Percentiles rank a stretch among this genome's conserved stretches.
Evolutionary conservation across 208 protist species (phyloP).

Genomic region (Porcisia hertigi): DNA sequence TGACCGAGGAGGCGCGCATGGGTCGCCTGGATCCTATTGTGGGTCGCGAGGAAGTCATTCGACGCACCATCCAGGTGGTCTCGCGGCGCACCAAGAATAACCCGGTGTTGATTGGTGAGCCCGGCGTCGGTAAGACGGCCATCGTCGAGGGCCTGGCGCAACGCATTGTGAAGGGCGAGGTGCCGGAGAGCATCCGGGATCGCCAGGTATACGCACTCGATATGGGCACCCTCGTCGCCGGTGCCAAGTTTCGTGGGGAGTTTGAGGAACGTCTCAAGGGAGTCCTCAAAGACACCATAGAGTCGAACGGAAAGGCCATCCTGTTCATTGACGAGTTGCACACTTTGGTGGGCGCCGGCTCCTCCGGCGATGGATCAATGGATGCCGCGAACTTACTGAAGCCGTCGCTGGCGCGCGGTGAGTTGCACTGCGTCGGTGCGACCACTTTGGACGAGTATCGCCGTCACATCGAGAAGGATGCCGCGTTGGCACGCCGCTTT

Average conservation of each 20-base stretch:
- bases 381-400: constrained; percentile 99
- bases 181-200: constrained; percentile 89
- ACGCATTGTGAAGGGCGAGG: constrained; percentile 93
- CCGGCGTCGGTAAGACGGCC: constrained; percentile 93
- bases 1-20: constrained; percentile 92
- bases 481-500: constrained; percentile 98
- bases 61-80: constrained; percentile 96
- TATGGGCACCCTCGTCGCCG: constrained; percentile 98
- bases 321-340: constrained; percentile 99
- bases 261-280: constrained; percentile 99
- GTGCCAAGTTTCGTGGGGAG: constrained; percentile 98
- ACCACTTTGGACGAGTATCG: constrained; percentile 98
- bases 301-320: constrained; percentile 95
- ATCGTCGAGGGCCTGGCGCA: constrained; percentile 93
- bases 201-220: constrained; percentile 95
- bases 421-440: constrained; percentile 97
- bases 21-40: constrained; percentile 98
- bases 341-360: constrained; percentile 96
- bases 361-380: constrained; percentile 94
- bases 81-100: constrained; percentile 99
- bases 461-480: constrained; percentile 98
- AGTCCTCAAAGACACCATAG: constrained; percentile 98
- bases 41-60: constrained; percentile 99
- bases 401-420: constrained; percentile 96
- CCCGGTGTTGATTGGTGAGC: constrained; percentile 98